Conservation (phyloP, 1,284 basidiomycete species). For the Fomitopsis schrenkii region DNA sequence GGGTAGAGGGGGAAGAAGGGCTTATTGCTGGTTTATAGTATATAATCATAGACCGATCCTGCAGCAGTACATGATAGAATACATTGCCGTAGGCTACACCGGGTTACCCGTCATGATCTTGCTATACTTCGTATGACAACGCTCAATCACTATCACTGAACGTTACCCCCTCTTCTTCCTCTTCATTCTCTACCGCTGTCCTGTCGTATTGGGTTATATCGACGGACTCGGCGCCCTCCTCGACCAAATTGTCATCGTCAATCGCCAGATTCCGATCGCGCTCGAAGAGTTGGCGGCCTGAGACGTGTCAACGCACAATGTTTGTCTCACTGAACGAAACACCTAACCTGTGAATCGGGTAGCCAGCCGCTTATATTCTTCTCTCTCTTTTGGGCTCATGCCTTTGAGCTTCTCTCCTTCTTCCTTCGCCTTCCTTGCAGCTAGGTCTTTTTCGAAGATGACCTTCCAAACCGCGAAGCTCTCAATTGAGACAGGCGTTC, state of each 20-base stretch:
- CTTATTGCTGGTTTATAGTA: constrained; percentile 38
- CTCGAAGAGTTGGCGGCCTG: constrained; percentile 89
- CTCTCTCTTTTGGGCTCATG: constrained; percentile 80
- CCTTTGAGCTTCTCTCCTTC: constrained; percentile 83
- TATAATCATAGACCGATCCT: background rate
- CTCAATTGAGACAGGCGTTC: constrained; percentile 84
- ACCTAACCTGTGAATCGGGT: constrained; percentile 67
- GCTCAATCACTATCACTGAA: constrained; percentile 83
- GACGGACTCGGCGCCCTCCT: constrained; percentile 83
- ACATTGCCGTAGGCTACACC: constrained; percentile 14
- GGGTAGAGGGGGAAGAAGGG: constrained; percentile 33
- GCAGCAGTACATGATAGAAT: constrained; percentile 3
- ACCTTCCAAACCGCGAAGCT: constrained; percentile 82
- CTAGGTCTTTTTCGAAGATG: constrained; percentile 71
- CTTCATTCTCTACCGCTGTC: constrained; percentile 52
- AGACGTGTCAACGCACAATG: background rate
- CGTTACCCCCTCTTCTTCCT: constrained; percentile 56
- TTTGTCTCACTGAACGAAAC: too few species aligned
- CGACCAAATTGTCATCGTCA: constrained; percentile 69
- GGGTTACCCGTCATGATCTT: constrained; percentile 7
- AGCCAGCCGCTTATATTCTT: constrained; percentile 74
- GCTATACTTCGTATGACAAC: background rate
- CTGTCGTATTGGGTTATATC: constrained; percentile 87
- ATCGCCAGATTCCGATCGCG: constrained; percentile 66
- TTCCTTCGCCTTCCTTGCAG: constrained; percentile 54